Percentiles rank a stretch among this genome's conserved stretches.
Evolutionary conservation across 2,329 filamentous ascomycete species (phyloP).

Genomic region (Xylariaceae sp.): DNA sequence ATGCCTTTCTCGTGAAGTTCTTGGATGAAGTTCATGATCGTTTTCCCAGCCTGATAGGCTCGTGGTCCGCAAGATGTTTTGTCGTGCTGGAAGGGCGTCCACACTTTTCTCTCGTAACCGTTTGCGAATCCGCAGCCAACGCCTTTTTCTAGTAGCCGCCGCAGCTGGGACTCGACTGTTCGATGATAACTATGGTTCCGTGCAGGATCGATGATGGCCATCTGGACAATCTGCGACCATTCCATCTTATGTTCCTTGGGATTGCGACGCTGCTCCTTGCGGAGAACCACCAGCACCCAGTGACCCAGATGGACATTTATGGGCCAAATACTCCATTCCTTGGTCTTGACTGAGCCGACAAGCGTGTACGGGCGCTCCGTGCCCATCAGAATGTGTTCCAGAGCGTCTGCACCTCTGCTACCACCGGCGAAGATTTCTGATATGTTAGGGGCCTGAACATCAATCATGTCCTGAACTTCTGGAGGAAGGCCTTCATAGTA

Average conservation of each 20-base stretch:
- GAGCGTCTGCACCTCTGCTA: neutral
- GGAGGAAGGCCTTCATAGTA: constrained; percentile 8
- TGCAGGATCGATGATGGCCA: constrained; percentile 18
- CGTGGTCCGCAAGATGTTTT: constrained; percentile 18
- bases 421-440: constrained; percentile 1
- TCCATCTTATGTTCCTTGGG: neutral
- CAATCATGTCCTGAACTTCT: constrained; percentile 9
- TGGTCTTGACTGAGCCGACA: constrained; percentile 1
- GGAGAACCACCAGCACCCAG: constrained; percentile 21
- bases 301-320: constrained; percentile 13
- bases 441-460: constrained; percentile 2
- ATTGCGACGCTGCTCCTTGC: constrained; percentile 6
- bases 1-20: neutral
- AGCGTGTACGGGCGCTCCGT: neutral
- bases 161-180: neutral
- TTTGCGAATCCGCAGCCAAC: constrained; percentile 4
- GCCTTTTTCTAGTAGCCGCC: neutral
- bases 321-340: constrained; percentile 20
- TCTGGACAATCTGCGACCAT: constrained; percentile 13
- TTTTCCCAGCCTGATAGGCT: constrained; percentile 21
- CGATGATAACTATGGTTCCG: neutral
- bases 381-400: neutral
- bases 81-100: constrained; percentile 18
- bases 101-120: constrained; percentile 1
- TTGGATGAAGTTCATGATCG: constrained; percentile 19